These are phyloP conservation scores for Acanthamoeba healyi DNA, from an alignment of 208 protist genomes.

Conservation along the genomic window DNA sequence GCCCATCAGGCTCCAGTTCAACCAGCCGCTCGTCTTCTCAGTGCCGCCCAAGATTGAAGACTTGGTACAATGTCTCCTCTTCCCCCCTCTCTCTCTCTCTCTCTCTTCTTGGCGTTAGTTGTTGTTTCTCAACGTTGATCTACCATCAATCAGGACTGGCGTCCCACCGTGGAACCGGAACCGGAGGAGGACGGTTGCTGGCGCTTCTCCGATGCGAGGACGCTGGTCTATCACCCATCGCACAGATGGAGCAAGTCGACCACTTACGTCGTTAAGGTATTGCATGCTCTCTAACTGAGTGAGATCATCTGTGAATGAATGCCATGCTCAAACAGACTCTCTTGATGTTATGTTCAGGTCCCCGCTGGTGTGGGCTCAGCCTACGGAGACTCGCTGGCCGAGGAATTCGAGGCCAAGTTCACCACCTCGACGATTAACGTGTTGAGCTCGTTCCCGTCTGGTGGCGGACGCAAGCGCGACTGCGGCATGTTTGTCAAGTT, in stretches of 20 bases:
- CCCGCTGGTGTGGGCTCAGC: conserved; percentile 45
- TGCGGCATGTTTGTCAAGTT: conserved; percentile 71
- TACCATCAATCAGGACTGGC: conserved; percentile 51
- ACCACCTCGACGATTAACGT: background rate
- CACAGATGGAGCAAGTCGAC: conserved; percentile 28
- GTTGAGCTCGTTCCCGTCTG: conserved; percentile 30
- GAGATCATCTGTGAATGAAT: background rate
- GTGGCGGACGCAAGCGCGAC: conserved; percentile 51
- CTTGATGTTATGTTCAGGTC: background rate
- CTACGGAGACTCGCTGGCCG: conserved; percentile 14
- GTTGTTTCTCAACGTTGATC: too few relatives aligned
- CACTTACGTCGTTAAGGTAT: background rate
- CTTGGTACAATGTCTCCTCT: background rate
- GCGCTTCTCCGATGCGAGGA: conserved; percentile 16
- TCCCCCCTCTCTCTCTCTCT: background rate
- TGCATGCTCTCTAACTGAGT: background rate
- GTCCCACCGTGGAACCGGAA: conserved; percentile 46
- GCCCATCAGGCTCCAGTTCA: conserved; percentile 48
- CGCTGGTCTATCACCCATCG: conserved; percentile 57
- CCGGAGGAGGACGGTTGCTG: conserved; percentile 51
- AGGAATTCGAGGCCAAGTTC: conserved; percentile 38
- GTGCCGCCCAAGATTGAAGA: conserved; percentile 32
- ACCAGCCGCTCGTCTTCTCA: conserved; percentile 59
- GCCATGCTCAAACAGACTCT: background rate
- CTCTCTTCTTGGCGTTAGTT: background rate